Conservation (phyloP, 2,329 filamentous ascomycete genomes). For the Aureobasidium zeae region DNA sequence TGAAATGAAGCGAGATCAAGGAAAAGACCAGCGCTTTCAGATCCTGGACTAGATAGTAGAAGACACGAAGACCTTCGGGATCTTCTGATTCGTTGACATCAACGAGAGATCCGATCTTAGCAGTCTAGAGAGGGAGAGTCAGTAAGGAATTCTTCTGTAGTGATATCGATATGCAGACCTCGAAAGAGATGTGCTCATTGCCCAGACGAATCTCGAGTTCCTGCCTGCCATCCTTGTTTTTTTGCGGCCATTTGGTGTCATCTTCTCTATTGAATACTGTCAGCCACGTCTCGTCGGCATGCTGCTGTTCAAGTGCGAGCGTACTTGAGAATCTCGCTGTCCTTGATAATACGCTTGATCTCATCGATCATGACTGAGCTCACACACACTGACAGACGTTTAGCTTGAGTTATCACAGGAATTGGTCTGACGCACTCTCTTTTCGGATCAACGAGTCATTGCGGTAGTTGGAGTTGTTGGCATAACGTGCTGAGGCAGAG, state of each 20-base stretch:
- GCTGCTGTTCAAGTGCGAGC: conserved; percentile 21
- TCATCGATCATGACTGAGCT: conserved; percentile 83
- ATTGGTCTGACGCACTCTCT: conserved; percentile 64
- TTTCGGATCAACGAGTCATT: conserved; percentile 98
- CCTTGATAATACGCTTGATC: conserved; percentile 94
- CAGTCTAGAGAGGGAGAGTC: conserved; percentile 56
- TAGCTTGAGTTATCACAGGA: conserved; percentile 1
- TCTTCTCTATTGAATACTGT: conserved; percentile 60
- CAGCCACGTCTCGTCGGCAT: not conserved
- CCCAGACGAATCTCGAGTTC: conserved; percentile 91
- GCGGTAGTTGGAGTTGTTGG: conserved; percentile 98
- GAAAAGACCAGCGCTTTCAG: conserved; percentile 95
- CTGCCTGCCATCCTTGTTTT: conserved; percentile 97
- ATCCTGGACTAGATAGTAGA: conserved; percentile 98
- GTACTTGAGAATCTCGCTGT: conserved; percentile 95
- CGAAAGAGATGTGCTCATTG: conserved; percentile 94
- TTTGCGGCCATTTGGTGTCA: conserved; percentile 95
- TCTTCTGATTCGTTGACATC: conserved; percentile 95
- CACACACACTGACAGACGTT: conserved; percentile 67
- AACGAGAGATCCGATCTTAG: conserved; percentile 93
- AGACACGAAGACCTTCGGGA: conserved; percentile 89
- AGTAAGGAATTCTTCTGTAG: conserved; percentile 19
- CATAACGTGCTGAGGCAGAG: conserved; percentile 89
- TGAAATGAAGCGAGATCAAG: conserved; percentile 93
- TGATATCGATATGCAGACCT: conserved; percentile 51